Percentiles rank a stretch among this genome's conserved stretches.
Conservation (phyloP, 371 early-diverging fungal species). For the Smittium mucronatum region DNA sequence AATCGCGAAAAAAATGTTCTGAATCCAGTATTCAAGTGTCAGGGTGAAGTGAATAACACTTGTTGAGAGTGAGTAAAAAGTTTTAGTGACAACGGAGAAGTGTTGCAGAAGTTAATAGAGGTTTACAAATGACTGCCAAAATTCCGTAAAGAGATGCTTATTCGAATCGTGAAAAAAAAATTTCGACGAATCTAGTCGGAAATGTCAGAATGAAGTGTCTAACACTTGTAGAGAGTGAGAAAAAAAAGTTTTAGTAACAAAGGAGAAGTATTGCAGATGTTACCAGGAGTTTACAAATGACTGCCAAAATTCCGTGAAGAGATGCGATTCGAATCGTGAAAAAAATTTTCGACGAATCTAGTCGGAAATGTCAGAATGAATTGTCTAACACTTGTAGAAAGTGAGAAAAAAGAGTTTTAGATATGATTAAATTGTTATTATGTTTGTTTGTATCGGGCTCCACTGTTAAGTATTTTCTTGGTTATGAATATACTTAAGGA, state of each 20-base stretch:
- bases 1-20: no score
- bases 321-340: not conserved
- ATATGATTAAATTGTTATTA: not conserved
- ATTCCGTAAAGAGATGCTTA: not conserved
- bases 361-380: not conserved
- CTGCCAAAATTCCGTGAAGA: not conserved
- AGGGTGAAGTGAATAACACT: no score
- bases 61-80: no score
- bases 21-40: no score
- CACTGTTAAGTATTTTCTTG: not conserved
- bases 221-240: not conserved
- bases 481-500: no score
- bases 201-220: not conserved
- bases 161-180: not conserved
- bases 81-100: no score
- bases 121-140: no score
- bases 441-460: not conserved
- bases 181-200: not conserved
- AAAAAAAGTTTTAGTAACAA: not conserved
- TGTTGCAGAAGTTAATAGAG: no score
- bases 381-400: not conserved
- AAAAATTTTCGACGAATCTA: not conserved
- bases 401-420: not conserved
- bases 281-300: not conserved
- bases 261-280: not conserved